These are phyloP conservation scores for Rhypophila decipiens DNA, from an alignment of 495 filamentous ascomycete genomes.

Conservation along the genomic window DNA sequence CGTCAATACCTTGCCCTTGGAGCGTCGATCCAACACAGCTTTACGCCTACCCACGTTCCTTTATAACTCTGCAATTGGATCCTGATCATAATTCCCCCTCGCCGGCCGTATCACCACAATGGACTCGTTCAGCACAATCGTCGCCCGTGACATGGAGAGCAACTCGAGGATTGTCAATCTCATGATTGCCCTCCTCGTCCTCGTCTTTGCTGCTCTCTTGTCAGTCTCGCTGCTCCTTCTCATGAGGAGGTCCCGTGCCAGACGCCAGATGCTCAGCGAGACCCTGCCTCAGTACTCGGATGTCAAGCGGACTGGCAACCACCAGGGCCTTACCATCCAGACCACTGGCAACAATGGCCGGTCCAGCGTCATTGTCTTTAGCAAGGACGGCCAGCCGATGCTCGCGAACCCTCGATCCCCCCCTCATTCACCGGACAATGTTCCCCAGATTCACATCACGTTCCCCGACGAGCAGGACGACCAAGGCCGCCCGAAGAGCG, in stretches of 20 bases:
- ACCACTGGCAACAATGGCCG: conserved; percentile 64
- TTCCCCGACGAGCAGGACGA: conserved; percentile 95
- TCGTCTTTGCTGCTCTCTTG: conserved; percentile 62
- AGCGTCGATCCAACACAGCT: conserved; percentile 5
- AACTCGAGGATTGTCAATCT: conserved; percentile 57
- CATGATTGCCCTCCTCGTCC: conserved; percentile 70
- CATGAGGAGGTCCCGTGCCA: conserved; percentile 52
- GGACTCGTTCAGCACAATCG: conserved; percentile 43
- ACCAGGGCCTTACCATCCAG: conserved; percentile 41
- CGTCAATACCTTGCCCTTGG: conserved; percentile 3
- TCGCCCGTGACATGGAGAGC: conserved; percentile 43
- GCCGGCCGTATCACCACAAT: no score
- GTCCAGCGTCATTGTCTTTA: conserved; percentile 63
- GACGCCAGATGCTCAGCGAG: conserved; percentile 42
- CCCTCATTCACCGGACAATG: conserved; percentile 66
- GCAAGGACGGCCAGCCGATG: conserved; percentile 60
- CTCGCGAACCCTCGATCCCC: conserved; percentile 68
- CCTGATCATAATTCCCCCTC: no score
- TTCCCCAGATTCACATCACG: conserved; percentile 96
- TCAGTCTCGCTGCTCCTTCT: conserved; percentile 62
- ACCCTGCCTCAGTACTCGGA: conserved; percentile 53
- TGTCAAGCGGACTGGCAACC: conserved; percentile 35
- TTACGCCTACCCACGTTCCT: conserved; percentile 6
- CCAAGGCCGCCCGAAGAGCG: conserved; percentile 74
- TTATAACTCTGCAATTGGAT: no score